These are phyloP conservation scores for Voacanga thouarsii DNA, from an alignment of 257 asterid species.

Conservation along the genomic window DNA sequence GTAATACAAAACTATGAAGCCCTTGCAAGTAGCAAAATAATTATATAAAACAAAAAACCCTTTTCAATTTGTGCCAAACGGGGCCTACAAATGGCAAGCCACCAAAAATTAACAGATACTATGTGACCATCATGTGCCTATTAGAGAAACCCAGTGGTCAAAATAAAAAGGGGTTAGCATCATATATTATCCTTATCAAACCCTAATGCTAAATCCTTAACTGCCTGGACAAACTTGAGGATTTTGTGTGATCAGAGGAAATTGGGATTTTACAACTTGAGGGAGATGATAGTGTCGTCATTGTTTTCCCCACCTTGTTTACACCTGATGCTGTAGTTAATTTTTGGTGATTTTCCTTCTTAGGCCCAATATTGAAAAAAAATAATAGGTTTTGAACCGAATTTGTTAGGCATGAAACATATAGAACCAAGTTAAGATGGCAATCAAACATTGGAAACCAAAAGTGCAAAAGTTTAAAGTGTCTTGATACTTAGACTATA, in stretches of 20 bases:
- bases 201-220: neutral
- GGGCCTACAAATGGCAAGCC: neutral
- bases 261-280: neutral
- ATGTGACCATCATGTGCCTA: neutral
- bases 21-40: too few species aligned
- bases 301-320: neutral
- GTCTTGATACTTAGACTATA: neutral
- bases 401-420: neutral
- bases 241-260: neutral
- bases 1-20: too few species aligned
- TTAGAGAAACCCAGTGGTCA: neutral
- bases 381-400: too few species aligned
- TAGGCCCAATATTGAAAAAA: neutral
- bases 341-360: neutral
- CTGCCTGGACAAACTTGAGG: neutral
- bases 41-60: too few species aligned
- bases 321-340: neutral
- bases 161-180: neutral
- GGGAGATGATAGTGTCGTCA: neutral
- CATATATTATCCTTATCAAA: neutral
- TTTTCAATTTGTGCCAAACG: neutral
- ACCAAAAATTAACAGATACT: too few species aligned
- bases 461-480: neutral
- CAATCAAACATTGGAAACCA: neutral
- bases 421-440: neutral